phyloP scores from a whole-genome alignment of 805 yeast genomes.

The Hyphopichia homilentoma region DNA sequence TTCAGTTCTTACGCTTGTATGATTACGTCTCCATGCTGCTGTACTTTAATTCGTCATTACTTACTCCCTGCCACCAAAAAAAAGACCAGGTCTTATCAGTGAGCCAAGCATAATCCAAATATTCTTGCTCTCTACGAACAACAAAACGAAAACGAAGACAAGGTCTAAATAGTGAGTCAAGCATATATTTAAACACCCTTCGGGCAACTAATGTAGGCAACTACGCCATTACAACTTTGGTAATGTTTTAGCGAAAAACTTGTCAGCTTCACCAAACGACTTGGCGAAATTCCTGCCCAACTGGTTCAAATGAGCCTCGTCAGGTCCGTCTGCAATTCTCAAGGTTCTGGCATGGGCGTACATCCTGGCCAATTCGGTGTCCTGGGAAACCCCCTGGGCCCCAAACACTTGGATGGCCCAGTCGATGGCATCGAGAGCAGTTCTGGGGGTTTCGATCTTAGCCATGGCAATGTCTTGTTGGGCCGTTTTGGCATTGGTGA shows the following conservation, averaged over 20 bases:
- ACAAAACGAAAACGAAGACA: not conserved
- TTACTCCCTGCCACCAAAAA: too few relatives aligned
- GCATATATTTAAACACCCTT: too few relatives aligned
- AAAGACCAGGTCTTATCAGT: too few relatives aligned
- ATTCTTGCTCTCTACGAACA: too few relatives aligned
- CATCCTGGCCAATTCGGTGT: conserved; percentile 52
- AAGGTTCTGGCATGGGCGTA: conserved; percentile 53
- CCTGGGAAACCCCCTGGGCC: conserved; percentile 63
- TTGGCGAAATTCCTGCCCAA: conserved; percentile 48
- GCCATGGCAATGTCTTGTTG: conserved; percentile 57
- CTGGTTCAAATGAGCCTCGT: conserved; percentile 60
- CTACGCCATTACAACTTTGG: conserved; percentile 10
- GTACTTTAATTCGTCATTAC: too few relatives aligned
- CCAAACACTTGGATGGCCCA: conserved; percentile 65
- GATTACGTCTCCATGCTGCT: too few relatives aligned
- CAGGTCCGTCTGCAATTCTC: conserved; percentile 68
- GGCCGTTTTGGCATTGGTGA: conserved; percentile 51
- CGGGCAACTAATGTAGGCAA: conserved; percentile 29
- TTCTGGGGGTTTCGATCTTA: conserved; percentile 58
- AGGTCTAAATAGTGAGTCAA: not conserved
- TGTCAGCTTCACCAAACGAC: conserved; percentile 31
- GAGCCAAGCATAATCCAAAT: too few relatives aligned
- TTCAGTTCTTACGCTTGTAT: too few relatives aligned
- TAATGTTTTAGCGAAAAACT: conserved; percentile 27
- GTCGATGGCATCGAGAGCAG: conserved; percentile 48